Evolutionary conservation across 1,284 basidiomycete species (phyloP), one percentile per base, ranked within the genome.

Genomic region (Cryptococcus depauperatus): DNA sequence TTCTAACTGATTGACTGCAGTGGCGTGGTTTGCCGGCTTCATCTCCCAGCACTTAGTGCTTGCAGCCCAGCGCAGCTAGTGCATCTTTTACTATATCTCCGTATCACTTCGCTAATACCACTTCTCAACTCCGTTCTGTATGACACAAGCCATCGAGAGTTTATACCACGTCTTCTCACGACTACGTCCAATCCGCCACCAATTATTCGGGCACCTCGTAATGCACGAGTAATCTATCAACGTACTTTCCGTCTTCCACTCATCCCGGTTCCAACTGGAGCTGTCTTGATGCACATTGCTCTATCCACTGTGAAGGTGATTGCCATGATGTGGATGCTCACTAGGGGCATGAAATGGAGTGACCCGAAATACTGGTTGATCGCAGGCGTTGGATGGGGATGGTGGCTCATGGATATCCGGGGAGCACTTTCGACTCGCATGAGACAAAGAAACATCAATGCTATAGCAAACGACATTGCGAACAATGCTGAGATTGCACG

Each of bases 291-390:
- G n/a, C 59, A 62, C 46, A 43, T 61, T 14, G 52, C 59, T 44
- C 64, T 62, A 54, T 59, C 60, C 0, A 50, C 48, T 2, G 10
- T 62, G 34, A 62, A 59, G 37, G 43, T 64, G 9, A 28, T 46
- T 10, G 53, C 54, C 11, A 55, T 66, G 43, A 30, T 66, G 3
- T 68, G 57, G 58, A 68, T 69, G 67, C 46, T 69, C 32, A 61
- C 58, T 16, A 41, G 61, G 9, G 51, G 50, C 14, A 60, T 69
- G 59, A 32, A 41, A 4, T 62, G 60, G 61, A 32, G 38, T 1
- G 67, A 69, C 47, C 21, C 22, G 10, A 44, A 54, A 10, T 48
- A 66, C n/a, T 64, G 61, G 63, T 46, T 64, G 34, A 53, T 69
- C 10, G 50, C 49, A 5, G 57, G 50, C 2, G 51, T 54, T 0